Evolutionary conservation across 2,329 filamentous ascomycete genomes (phyloP).

Genomic region (Colletotrichum sp.): DNA sequence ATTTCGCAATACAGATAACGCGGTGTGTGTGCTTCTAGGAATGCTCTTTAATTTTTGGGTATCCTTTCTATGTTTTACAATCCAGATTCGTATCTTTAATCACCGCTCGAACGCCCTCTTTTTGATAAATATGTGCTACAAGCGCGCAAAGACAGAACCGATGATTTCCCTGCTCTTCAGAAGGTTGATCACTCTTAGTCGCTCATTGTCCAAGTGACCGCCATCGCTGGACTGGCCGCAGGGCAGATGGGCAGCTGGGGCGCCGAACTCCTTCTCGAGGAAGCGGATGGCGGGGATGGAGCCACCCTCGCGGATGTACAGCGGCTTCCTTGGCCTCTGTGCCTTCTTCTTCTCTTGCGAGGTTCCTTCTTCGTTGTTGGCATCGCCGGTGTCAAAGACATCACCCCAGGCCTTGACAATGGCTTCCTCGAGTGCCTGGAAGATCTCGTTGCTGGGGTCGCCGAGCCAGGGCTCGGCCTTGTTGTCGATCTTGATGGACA

Average conservation of each 20-base stretch:
- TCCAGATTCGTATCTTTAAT: neutral
- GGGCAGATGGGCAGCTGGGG: slow-evolving; percentile 89
- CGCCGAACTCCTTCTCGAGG: slow-evolving; percentile 90
- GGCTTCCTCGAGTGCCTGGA: slow-evolving; percentile 84
- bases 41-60: slow-evolving; percentile 3
- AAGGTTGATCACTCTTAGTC: slow-evolving; percentile 85
- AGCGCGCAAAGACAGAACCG: slow-evolving; percentile 77
- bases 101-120: neutral
- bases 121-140: slow-evolving; percentile 41
- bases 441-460: slow-evolving; percentile 88
- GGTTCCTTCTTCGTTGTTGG: neutral
- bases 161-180: slow-evolving; percentile 94
- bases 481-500: slow-evolving; percentile 87
- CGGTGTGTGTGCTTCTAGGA: neutral
- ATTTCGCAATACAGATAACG: neutral
- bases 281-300: slow-evolving; percentile 95
- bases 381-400: slow-evolving; percentile 38
- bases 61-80: slow-evolving; percentile 5
- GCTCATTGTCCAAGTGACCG: slow-evolving; percentile 93
- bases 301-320: slow-evolving; percentile 95
- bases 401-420: slow-evolving; percentile 85
- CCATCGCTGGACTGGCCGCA: slow-evolving; percentile 94
- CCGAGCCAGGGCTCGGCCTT: slow-evolving; percentile 96
- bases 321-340: slow-evolving; percentile 61
- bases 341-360: slow-evolving; percentile 18